phyloP scores from a whole-genome alignment of 1,284 basidiomycete species.

The Fomitopsis schrenkii region DNA sequence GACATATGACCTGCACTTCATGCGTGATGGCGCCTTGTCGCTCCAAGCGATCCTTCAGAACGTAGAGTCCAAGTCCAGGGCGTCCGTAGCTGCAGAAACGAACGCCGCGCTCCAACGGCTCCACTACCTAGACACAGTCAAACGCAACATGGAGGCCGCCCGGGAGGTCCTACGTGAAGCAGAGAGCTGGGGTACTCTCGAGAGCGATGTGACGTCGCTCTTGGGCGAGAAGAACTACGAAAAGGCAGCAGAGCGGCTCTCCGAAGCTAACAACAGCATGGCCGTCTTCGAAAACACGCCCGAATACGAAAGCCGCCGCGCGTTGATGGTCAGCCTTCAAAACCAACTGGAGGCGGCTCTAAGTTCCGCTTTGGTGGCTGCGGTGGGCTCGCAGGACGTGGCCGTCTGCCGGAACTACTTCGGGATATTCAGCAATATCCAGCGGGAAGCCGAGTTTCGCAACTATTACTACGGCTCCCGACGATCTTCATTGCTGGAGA shows the following conservation, averaged over 20 bases:
- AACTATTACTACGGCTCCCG: slow-evolving; percentile 90
- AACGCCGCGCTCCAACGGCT: slow-evolving; percentile 68
- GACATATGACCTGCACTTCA: slow-evolving; percentile 91
- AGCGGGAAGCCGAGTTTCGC: slow-evolving; percentile 86
- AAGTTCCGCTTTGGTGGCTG: slow-evolving; percentile 80
- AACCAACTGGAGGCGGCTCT: slow-evolving; percentile 91
- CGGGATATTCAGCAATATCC: slow-evolving; percentile 84
- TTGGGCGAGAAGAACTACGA: slow-evolving; percentile 75
- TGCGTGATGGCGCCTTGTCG: slow-evolving; percentile 83
- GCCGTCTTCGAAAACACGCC: slow-evolving; percentile 86
- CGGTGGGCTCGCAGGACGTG: slow-evolving; percentile 74
- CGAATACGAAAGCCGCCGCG: slow-evolving; percentile 82
- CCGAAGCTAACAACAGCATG: slow-evolving; percentile 84
- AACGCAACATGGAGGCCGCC: slow-evolving; percentile 80
- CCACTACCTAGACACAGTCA: slow-evolving; percentile 77
- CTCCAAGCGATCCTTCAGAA: slow-evolving; percentile 61
- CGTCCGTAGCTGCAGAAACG: slow-evolving; percentile 49
- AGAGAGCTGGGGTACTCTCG: slow-evolving; percentile 91
- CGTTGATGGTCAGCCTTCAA: slow-evolving; percentile 84
- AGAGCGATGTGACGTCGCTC: slow-evolving; percentile 83
- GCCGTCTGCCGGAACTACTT: slow-evolving; percentile 74
- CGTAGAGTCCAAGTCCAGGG: slow-evolving; percentile 49
- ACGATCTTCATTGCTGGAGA: slow-evolving; percentile 54
- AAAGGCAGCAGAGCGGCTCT: slow-evolving; percentile 85
- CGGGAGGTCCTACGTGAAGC: slow-evolving; percentile 86